phyloP scores from a whole-genome alignment of 2,329 filamentous ascomycete species.

The Penicillium verrucosum region DNA sequence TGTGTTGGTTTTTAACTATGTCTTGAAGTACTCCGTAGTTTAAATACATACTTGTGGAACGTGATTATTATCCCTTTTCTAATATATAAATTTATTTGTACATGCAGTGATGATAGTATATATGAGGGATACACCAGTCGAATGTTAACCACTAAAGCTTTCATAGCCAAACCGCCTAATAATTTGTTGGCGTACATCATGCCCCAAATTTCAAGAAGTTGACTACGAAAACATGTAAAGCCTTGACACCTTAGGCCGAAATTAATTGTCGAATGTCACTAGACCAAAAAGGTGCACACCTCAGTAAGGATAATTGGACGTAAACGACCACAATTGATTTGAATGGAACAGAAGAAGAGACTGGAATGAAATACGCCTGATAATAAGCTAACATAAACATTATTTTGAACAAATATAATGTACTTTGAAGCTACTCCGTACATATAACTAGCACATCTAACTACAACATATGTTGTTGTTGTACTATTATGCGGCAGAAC shows the following conservation, averaged over 20 bases:
- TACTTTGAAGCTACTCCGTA: neutral
- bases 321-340: neutral
- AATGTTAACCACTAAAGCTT: too few relatives aligned
- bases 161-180: neutral
- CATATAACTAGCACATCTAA: neutral
- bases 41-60: too few relatives aligned
- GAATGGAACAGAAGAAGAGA: neutral
- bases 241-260: neutral
- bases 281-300: too few relatives aligned
- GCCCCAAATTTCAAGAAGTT: too few relatives aligned
- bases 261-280: neutral
- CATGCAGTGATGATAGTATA: neutral
- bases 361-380: neutral
- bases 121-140: neutral
- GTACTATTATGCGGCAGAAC: neutral
- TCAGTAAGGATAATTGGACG: too few relatives aligned
- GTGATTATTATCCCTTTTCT: neutral
- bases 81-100: too few relatives aligned
- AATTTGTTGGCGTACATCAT: neutral
- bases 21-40: too few relatives aligned
- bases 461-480: too few relatives aligned
- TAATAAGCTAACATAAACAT: too few relatives aligned
- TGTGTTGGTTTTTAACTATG: too few relatives aligned
- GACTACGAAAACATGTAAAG: neutral
- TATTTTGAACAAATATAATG: neutral